Conservation (phyloP, 495 filamentous ascomycete species). For the Venustampulla echinocandica region DNA sequence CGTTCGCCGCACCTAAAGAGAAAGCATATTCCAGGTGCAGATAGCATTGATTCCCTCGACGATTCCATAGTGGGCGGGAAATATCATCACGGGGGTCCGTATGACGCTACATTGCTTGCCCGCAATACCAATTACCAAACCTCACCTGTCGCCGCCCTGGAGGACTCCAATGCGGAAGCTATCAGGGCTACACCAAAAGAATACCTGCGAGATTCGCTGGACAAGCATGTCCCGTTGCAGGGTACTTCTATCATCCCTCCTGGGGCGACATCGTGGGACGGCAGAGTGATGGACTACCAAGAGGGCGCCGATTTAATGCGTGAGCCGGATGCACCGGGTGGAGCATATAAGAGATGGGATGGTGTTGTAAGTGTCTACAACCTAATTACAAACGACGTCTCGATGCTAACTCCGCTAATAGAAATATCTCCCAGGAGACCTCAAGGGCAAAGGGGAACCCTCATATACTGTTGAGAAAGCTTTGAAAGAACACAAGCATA, state of each 20-base stretch:
- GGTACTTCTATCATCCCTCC: slow-evolving; percentile 72
- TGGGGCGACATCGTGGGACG: slow-evolving; percentile 55
- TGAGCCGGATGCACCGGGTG: slow-evolving; percentile 50
- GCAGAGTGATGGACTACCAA: slow-evolving; percentile 66
- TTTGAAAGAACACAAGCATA: slow-evolving; percentile 38
- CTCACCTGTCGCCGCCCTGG: slow-evolving; percentile 72
- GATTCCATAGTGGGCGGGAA: slow-evolving; percentile 37
- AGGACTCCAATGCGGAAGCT: slow-evolving; percentile 64
- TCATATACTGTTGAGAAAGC: slow-evolving; percentile 58
- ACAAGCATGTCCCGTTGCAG: slow-evolving; percentile 73
- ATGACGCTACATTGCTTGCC: slow-evolving; percentile 70
- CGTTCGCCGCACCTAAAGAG: slow-evolving; percentile 53
- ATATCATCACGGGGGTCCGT: slow-evolving; percentile 92
- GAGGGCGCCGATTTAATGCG: slow-evolving; percentile 82
- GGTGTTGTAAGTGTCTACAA: slow-evolving; percentile 46
- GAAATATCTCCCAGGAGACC: slow-evolving; percentile 61
- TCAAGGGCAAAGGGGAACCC: slow-evolving; percentile 76
- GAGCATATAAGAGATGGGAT: slow-evolving; percentile 57
- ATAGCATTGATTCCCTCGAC: slow-evolving; percentile 77
- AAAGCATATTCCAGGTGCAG: slow-evolving; percentile 57
- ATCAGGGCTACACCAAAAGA: slow-evolving; percentile 76
- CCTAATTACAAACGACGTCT: background rate
- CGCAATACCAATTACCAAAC: slow-evolving; percentile 52
- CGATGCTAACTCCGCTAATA: slow-evolving; percentile 22
- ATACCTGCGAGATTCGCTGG: slow-evolving; percentile 65